phyloP scores from a whole-genome alignment of 768 basidiomycete genomes.

The Hortiboletus campestris region DNA sequence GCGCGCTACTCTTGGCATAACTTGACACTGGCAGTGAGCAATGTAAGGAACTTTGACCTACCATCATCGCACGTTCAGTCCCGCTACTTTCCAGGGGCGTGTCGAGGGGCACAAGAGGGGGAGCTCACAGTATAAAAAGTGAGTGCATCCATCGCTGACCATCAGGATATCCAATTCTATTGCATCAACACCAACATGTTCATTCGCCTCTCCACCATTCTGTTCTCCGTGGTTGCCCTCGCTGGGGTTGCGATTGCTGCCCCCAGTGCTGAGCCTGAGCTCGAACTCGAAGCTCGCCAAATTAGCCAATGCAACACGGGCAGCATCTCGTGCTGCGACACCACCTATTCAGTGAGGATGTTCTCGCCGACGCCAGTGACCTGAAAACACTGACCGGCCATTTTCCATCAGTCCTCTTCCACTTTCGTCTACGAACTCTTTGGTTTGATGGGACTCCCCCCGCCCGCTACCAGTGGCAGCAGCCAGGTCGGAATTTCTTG shows the following conservation, averaged over 20 bases:
- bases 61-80: constrained; percentile 4
- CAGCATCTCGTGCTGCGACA: constrained; percentile 1
- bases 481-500: constrained; percentile 1
- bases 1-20: background rate
- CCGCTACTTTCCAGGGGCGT: background rate
- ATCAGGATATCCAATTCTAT: background rate
- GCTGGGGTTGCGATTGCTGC: no score
- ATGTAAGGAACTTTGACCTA: background rate
- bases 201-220: no score
- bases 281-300: no score
- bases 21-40: background rate
- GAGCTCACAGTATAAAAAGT: background rate
- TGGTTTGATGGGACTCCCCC: background rate
- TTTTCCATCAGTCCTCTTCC: background rate
- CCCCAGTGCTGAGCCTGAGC: no score
- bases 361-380: background rate
- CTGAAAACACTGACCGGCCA: background rate
- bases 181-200: background rate
- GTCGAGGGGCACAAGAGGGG: background rate
- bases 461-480: background rate
- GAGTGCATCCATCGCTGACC: no score
- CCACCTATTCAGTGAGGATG: background rate
- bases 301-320: no score
- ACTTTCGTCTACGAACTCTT: background rate
- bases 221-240: constrained; percentile 6